phyloP scores from a whole-genome alignment of 164 flowering plant genomes.

The Warburgia ugandensis region DNA sequence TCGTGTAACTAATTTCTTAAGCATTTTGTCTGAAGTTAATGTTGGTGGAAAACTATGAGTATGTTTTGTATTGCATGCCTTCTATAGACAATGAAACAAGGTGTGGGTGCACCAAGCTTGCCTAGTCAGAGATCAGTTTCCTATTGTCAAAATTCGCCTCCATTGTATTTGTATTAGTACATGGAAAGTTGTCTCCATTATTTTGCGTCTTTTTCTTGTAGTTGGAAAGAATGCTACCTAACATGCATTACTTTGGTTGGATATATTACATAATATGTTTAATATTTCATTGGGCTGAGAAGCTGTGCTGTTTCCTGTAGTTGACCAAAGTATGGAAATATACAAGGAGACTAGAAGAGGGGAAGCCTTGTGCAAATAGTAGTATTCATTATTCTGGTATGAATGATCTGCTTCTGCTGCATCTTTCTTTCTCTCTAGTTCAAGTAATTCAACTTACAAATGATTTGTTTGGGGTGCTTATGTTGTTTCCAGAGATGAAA shows the following conservation, averaged over 20 bases:
- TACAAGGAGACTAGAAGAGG: slow-evolving; percentile 38
- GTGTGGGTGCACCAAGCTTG: no score
- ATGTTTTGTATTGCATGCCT: no score
- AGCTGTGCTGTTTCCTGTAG: slow-evolving; percentile 32
- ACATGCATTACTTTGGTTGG: background rate
- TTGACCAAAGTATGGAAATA: slow-evolving; percentile 64
- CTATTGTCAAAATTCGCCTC: background rate
- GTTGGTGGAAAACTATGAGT: no score
- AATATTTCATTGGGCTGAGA: background rate
- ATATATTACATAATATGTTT: background rate
- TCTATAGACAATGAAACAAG: no score
- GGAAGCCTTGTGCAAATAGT: slow-evolving; percentile 42
- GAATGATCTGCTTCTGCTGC: background rate
- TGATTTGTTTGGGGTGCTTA: background rate
- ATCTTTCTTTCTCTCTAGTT: background rate
- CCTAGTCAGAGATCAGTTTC: no score
- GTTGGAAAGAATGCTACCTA: background rate
- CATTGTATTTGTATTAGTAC: background rate
- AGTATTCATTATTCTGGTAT: slow-evolving; percentile 23
- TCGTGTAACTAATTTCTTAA: no score
- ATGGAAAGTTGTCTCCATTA: background rate
- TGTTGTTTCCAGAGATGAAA: background rate
- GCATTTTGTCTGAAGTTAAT: no score
- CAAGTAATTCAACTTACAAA: background rate
- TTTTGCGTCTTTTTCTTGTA: background rate